These are phyloP conservation scores for Acanthamoeba lenticulata DNA, from an alignment of 208 protist species.

Conservation along the genomic window DNA sequence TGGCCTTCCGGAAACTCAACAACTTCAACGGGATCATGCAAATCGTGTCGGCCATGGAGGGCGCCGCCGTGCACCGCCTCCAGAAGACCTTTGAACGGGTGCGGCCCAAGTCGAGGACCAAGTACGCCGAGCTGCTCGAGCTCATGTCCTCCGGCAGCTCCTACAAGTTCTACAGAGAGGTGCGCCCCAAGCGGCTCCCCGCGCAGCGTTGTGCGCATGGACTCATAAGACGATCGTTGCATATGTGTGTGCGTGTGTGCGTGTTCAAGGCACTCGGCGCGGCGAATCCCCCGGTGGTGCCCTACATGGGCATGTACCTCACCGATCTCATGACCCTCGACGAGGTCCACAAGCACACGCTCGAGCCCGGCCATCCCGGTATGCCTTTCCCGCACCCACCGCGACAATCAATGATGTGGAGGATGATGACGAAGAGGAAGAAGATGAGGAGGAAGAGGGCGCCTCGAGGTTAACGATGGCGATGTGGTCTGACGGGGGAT, in stretches of 20 bases:
- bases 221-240: too few species aligned
- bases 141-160: neutral
- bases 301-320: slow-evolving; percentile 64
- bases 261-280: neutral
- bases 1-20: slow-evolving; percentile 50
- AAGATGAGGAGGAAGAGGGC: too few species aligned
- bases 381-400: neutral
- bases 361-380: neutral
- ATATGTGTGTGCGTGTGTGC: neutral
- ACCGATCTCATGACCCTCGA: slow-evolving; percentile 36
- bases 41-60: slow-evolving; percentile 53
- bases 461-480: neutral
- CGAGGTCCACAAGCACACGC: slow-evolving; percentile 39
- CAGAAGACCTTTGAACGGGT: slow-evolving; percentile 31
- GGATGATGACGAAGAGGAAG: too few species aligned
- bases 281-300: neutral
- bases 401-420: neutral
- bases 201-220: neutral
- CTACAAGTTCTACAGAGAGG: slow-evolving; percentile 55
- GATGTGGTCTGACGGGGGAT: neutral
- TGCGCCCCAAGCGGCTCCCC: neutral
- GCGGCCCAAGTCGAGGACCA: neutral
- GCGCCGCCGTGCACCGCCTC: slow-evolving; percentile 23
- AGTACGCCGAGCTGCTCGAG: slow-evolving; percentile 48
- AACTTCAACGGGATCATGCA: slow-evolving; percentile 47